Base-by-base conservation (phyloP, 2,329 filamentous ascomycete genomes). In the Trichoderma sp. region DNA sequence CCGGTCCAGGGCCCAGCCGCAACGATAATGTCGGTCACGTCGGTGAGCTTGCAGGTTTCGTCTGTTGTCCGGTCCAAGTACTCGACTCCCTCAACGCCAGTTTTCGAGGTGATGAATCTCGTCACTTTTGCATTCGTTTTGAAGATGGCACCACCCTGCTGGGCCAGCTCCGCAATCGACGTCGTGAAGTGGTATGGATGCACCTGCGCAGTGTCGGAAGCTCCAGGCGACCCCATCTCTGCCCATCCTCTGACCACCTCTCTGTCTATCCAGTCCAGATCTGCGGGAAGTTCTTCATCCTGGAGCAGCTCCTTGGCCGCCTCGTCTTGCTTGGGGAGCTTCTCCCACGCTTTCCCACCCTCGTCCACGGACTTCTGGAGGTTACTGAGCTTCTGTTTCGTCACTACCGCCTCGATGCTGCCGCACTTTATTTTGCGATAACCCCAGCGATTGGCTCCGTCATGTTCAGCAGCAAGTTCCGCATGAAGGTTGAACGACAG, bases 141-240 rank as follows among this genome's bases (percentile, higher is more conserved):
- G 61, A 97, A 82, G 24, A 88, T 84, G 69, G 85, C 87, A 2
- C 91, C 91, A 28, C 83, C 84, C 59, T 91, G 85, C 64, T 85
- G 79, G 0, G 94, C 93, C 14, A 97, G 82, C 48, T 86, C 81
- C 5, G 91, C 91, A 77, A 98, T 96, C 17, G 88, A 83, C 0
- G 87, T 94, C 0, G 95, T 98, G 74, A 99, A 98, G 51, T 92
- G 88, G 67, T 89, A 91, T 0, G 95, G 95, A 72, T 99, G 94
- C 3, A 98, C 94, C 77, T 99, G 95, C 0, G 95, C 91, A 1
- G 95, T 98, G 67, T 92, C 91, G 1, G 83, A 84, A 0, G 88
- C 86, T 3, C 87, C 88, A 2, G 80, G 79, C 1, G 74, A 69
- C 26, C 92, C 92, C 92, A 98, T 97, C 73, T 90, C 87, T 41